Evolutionary conservation across 1,284 basidiomycete genomes (phyloP), one percentile per base, ranked within the genome.

Genomic region (Wolfiporia cocos): DNA sequence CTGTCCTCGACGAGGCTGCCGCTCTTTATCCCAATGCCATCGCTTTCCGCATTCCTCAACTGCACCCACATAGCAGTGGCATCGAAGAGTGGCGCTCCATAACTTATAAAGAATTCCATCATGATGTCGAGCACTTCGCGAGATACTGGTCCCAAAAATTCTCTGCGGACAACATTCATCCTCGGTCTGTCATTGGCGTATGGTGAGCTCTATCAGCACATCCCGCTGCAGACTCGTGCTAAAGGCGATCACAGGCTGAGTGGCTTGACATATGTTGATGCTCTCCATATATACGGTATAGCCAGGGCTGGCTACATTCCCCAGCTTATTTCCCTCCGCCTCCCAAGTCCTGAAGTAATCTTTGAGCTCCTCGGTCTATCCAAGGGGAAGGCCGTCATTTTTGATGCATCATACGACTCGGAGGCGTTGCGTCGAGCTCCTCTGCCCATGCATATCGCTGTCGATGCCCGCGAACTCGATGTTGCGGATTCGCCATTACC

Each of bases 221-320:
- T 35, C 24, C 32, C 40, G 36, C 42, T 37, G 47, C 43, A 39
- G 14, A 44, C 32, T 48, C 51, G 10, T 48, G 42, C 19, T 34
- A 30, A 42, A 22, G 10, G 21, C 9, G 19, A 14, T 11, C 6
- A 28, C 35, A 86, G 83, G 83, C 61, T 86, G 31, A 69, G 74
- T 24, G 83, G 83, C 2, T 74, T 78, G 65, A 72, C 75, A 22
- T 86, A 86, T 53, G 59, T 66, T 31, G 83, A 86, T 55, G 73
- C 78, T 22, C 62, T 86, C 21, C 78, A 82, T 49, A 78, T 86
- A 48, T 86, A 85, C 54, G 78, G 78, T 39, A 65, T 86, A 43
- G 78, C 79, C 6, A 67, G 83, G 54, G 83, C 83, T 7, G 82
- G 82, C 4, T 86, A 76, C 55, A 65, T 84, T 44, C 83, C 83